A percentile compares a stretch with the other conserved stretches of the same genome.
phyloP scores from a whole-genome alignment of 1,139 yeast species.

The Saccharomyces pastorianus region DNA sequence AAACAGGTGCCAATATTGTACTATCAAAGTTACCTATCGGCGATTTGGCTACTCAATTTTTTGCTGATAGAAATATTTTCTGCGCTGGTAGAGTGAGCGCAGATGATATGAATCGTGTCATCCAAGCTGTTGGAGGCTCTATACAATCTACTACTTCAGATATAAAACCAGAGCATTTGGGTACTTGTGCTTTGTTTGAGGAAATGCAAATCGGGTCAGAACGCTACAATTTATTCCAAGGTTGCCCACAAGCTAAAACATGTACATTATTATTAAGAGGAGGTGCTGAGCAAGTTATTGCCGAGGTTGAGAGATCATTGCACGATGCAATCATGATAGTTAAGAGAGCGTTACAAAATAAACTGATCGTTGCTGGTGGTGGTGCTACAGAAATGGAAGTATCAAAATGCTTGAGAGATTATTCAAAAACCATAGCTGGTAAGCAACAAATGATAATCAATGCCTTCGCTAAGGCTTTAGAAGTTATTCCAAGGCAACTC shows the following conservation, averaged over 20 bases:
- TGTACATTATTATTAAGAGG: conserved; percentile 92
- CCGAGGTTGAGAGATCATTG: conserved; percentile 93
- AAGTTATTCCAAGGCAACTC: conserved; percentile 91
- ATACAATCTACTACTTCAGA: conserved; percentile 87
- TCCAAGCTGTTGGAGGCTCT: conserved; percentile 89
- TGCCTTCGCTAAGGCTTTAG: conserved; percentile 91
- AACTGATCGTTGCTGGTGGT: conserved; percentile 91
- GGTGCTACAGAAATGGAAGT: conserved; percentile 98
- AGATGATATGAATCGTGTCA: conserved; percentile 88
- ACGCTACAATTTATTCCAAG: conserved; percentile 84
- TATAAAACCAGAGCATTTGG: conserved; percentile 61
- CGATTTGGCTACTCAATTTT: conserved; percentile 94
- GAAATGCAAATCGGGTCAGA: conserved; percentile 95
- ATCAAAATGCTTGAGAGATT: conserved; percentile 79
- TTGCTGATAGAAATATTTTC: conserved; percentile 91
- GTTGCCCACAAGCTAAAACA: conserved; percentile 87
- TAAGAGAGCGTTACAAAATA: conserved; percentile 84
- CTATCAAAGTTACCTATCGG: conserved; percentile 94
- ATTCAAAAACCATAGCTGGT: conserved; percentile 82
- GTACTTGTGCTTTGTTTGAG: conserved; percentile 79
- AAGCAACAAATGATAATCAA: conserved; percentile 88
- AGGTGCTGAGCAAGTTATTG: conserved; percentile 97
- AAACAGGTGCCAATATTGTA: conserved; percentile 86
- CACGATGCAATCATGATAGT: conserved; percentile 99
- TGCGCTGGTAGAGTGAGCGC: conserved; percentile 93